Evolutionary conservation across 495 filamentous ascomycete species (phyloP).

Genomic region (Penicillium longicatenatum): DNA sequence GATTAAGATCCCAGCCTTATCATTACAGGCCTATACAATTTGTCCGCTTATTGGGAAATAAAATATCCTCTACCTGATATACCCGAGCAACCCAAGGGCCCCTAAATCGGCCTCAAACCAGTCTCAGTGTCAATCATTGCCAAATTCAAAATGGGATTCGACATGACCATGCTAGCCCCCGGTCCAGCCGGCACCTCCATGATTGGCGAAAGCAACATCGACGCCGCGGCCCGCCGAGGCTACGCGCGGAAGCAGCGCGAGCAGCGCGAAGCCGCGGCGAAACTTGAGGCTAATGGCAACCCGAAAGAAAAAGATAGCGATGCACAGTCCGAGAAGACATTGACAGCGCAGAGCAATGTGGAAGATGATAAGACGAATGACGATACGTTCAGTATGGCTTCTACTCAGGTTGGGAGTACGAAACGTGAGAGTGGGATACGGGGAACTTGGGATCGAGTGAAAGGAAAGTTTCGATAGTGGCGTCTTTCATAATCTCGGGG

Average conservation of each 20-base stretch:
- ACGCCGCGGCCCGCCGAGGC: conserved; percentile 15
- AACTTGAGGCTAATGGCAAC: background rate
- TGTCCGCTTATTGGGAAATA: too few relatives aligned
- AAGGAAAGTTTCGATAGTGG: background rate
- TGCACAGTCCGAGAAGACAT: background rate
- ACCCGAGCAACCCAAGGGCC: too few relatives aligned
- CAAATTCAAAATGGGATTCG: conserved; percentile 1
- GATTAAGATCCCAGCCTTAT: too few relatives aligned
- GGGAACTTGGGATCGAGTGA: background rate
- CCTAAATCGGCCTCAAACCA: background rate
- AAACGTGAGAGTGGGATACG: conserved; percentile 32
- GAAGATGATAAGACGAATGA: background rate
- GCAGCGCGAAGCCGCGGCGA: conserved; percentile 3
- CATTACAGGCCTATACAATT: too few relatives aligned
- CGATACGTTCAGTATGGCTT: background rate
- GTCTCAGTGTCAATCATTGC: background rate
- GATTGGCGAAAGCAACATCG: conserved; percentile 21
- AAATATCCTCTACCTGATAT: too few relatives aligned
- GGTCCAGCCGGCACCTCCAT: conserved; percentile 18
- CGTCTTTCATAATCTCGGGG: too few relatives aligned
- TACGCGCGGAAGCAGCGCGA: conserved; percentile 8
- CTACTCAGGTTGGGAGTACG: background rate
- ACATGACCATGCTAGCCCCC: conserved; percentile 13
- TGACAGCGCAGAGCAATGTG: background rate
- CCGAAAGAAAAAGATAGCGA: background rate